These are phyloP conservation scores for Trichoderma sp. DNA, from an alignment of 2,329 filamentous ascomycete species.

Conservation along the genomic window DNA sequence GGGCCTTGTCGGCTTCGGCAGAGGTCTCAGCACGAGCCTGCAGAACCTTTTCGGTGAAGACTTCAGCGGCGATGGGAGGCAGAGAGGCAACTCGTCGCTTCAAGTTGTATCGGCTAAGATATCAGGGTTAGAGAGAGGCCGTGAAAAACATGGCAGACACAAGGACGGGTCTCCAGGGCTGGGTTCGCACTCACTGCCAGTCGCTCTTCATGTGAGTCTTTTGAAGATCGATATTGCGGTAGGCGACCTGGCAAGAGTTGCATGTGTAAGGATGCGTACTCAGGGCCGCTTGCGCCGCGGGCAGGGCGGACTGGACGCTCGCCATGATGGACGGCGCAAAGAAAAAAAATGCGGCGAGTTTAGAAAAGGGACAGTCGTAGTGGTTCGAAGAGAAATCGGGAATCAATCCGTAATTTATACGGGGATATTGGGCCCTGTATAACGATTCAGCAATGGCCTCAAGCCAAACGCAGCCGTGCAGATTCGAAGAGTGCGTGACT, in stretches of 20 bases:
- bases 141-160: not conserved
- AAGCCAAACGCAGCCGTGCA: not conserved
- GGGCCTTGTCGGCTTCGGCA: constrained; percentile 83
- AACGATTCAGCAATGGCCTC: not conserved
- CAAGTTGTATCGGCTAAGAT: constrained; percentile 83
- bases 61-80: constrained; percentile 85
- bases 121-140: not conserved
- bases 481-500: not conserved
- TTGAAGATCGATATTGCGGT: constrained; percentile 90
- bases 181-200: constrained; percentile 78
- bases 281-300: constrained; percentile 38
- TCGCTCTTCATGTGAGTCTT: constrained; percentile 96
- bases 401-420: not conserved
- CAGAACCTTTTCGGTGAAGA: constrained; percentile 94
- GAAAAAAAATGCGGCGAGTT: not conserved
- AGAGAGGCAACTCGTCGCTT: constrained; percentile 90
- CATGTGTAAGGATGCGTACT: constrained; percentile 88
- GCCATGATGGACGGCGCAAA: constrained; percentile 47
- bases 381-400: no score
- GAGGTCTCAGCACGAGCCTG: constrained; percentile 83
- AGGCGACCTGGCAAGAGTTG: constrained; percentile 97
- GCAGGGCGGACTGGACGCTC: constrained; percentile 38
- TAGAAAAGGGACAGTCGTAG: not conserved
- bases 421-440: not conserved
- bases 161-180: not conserved